A percentile compares a stretch with the other conserved stretches of the same genome.
phyloP scores from a whole-genome alignment of 2,329 filamentous ascomycete species.

The Trichoderma atrobrunneum region DNA sequence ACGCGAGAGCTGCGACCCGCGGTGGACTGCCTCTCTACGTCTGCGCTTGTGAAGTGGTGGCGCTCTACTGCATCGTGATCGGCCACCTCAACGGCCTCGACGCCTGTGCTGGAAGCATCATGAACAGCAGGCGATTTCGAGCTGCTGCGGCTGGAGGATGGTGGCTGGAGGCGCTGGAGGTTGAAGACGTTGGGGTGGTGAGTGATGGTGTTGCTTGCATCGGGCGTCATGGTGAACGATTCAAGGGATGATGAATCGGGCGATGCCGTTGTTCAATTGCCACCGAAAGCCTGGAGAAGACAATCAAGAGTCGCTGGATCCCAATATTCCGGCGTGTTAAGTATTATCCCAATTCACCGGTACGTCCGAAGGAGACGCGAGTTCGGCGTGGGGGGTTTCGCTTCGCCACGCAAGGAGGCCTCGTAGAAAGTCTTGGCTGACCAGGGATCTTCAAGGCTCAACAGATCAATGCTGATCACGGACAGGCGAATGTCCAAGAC shows the following conservation, averaged over 20 bases:
- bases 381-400: not conserved
- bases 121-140: constrained; percentile 28
- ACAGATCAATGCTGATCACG: not conserved
- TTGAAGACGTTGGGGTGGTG: constrained; percentile 46
- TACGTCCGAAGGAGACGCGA: not conserved
- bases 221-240: constrained; percentile 38
- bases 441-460: not conserved
- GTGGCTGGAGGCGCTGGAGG: constrained; percentile 35
- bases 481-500: not conserved
- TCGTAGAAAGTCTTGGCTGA: not conserved
- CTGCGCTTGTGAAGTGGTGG: constrained; percentile 39
- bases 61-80: constrained; percentile 43
- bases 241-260: not conserved
- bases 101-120: constrained; percentile 45
- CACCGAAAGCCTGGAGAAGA: not conserved
- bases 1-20: constrained; percentile 40
- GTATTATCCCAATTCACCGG: not conserved
- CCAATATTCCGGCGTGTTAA: not conserved
- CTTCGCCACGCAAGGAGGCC: constrained; percentile 4
- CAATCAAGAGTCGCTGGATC: not conserved
- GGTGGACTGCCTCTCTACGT: constrained; percentile 50
- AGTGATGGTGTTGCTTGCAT: constrained; percentile 41
- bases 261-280: not conserved
- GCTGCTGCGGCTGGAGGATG: constrained; percentile 28
- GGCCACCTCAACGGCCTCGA: constrained; percentile 38